Conservation (phyloP, 768 basidiomycete species). For the Boletus tomentosulus region DNA sequence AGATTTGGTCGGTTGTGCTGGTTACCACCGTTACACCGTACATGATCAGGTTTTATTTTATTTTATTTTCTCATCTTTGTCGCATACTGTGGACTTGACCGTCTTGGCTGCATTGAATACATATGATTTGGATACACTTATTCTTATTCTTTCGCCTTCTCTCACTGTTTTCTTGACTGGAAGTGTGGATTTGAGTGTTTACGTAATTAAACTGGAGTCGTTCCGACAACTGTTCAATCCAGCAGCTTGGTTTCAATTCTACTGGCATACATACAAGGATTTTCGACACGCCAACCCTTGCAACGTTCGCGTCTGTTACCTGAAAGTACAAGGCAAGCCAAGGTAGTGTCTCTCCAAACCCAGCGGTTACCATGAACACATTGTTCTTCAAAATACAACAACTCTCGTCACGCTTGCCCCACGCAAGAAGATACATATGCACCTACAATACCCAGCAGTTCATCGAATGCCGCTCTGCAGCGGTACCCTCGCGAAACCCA, state of each 20-base stretch:
- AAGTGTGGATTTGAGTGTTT: too few relatives aligned
- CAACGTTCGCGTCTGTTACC: too few relatives aligned
- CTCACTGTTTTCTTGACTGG: too few relatives aligned
- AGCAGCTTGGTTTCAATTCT: too few relatives aligned
- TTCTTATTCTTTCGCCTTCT: too few relatives aligned
- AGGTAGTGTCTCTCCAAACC: too few relatives aligned
- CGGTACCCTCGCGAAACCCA: background rate
- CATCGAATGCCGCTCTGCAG: background rate
- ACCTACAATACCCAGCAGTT: background rate
- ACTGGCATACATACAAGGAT: background rate
- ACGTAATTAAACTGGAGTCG: too few relatives aligned
- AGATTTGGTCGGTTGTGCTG: background rate
- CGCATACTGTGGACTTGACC: background rate
- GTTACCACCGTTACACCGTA: background rate
- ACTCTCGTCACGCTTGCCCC: background rate
- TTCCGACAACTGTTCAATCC: too few relatives aligned
- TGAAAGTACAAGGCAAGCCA: background rate
- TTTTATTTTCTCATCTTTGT: background rate
- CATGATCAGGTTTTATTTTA: background rate
- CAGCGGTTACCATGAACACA: conserved; percentile 7
- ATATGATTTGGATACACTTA: background rate
- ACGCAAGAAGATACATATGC: background rate
- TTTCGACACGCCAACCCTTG: background rate
- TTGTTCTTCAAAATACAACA: conserved; percentile 13
- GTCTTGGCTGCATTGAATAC: background rate